Evolutionary conservation across 768 basidiomycete genomes (phyloP).

Genomic region (Trametopsis cervina): DNA sequence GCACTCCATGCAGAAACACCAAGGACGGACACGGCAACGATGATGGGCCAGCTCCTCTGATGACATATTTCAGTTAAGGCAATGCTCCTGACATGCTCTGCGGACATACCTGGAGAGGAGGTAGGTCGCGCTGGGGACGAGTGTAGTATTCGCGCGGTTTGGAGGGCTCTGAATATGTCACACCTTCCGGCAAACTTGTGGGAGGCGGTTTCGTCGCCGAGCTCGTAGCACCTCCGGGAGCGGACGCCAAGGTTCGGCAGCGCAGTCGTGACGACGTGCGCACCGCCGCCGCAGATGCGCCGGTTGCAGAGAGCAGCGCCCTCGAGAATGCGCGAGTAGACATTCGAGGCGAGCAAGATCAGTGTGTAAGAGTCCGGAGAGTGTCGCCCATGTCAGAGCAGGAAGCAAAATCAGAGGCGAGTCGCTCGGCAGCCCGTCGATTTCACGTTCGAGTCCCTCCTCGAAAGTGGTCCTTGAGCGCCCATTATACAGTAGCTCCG

Average conservation of each 20-base stretch:
- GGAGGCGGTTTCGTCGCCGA: neutral
- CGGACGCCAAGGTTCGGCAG: neutral
- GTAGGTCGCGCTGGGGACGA: slow-evolving; percentile 37
- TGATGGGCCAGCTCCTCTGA: slow-evolving; percentile 48
- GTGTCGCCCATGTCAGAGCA: neutral
- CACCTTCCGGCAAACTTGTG: slow-evolving; percentile 21
- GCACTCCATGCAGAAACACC: slow-evolving; percentile 60
- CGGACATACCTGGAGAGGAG: slow-evolving; percentile 34
- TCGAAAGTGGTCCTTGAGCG: neutral
- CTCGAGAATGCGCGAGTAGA: neutral
- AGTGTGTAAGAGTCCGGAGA: neutral
- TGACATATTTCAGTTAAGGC: too few species aligned
- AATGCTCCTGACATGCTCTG: too few species aligned
- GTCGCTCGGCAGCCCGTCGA: neutral
- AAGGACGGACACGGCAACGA: slow-evolving; percentile 39
- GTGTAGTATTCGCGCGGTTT: slow-evolving; percentile 39
- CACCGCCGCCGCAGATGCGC: too few species aligned
- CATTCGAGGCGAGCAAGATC: neutral
- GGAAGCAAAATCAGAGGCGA: neutral
- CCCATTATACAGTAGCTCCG: slow-evolving; percentile 1
- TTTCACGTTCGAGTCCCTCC: too few species aligned
- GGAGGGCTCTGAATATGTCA: slow-evolving; percentile 38
- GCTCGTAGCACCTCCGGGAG: neutral
- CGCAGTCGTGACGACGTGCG: neutral
- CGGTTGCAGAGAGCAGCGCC: neutral